Percentiles rank a stretch among this genome's conserved stretches.
Conservation (phyloP, 169 alveolate genomes). For the Perkinsus marinus region DNA sequence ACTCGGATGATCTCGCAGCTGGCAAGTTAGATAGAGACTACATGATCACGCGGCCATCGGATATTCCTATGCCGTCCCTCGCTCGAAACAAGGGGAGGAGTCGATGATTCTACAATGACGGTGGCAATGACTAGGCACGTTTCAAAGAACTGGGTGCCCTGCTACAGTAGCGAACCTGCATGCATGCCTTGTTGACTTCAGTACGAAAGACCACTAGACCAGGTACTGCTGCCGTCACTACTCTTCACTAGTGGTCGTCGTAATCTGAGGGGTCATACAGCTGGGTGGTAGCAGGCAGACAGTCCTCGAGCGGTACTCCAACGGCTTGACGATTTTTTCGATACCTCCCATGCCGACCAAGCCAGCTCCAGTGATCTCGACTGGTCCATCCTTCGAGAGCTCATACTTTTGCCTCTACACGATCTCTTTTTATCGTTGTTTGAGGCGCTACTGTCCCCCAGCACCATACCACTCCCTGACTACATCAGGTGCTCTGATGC, state of each 20-base stretch:
- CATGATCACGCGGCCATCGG: not conserved
- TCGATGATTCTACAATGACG: not conserved
- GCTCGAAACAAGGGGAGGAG: not conserved
- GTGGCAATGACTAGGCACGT: not conserved
- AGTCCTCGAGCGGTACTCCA: not conserved
- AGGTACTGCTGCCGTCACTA: not conserved
- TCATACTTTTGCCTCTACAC: not conserved
- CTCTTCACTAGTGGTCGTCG: not conserved
- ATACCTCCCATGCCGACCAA: not conserved
- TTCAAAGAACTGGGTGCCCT: not conserved
- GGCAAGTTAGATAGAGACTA: not conserved
- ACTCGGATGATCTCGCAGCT: not conserved
- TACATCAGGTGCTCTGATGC: not conserved
- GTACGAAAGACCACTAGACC: not conserved
- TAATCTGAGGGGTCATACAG: not conserved
- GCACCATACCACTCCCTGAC: not conserved
- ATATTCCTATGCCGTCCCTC: not conserved
- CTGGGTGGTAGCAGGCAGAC: not conserved
- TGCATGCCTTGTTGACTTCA: not conserved
- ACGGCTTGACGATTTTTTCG: not conserved
- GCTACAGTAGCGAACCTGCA: not conserved
- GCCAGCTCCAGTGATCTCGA: not conserved
- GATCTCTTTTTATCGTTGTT: not conserved
- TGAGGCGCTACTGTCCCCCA: not conserved
- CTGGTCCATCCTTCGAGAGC: not conserved